Conservation (phyloP, 495 filamentous ascomycete genomes). For the Trichoderma parareesei region DNA sequence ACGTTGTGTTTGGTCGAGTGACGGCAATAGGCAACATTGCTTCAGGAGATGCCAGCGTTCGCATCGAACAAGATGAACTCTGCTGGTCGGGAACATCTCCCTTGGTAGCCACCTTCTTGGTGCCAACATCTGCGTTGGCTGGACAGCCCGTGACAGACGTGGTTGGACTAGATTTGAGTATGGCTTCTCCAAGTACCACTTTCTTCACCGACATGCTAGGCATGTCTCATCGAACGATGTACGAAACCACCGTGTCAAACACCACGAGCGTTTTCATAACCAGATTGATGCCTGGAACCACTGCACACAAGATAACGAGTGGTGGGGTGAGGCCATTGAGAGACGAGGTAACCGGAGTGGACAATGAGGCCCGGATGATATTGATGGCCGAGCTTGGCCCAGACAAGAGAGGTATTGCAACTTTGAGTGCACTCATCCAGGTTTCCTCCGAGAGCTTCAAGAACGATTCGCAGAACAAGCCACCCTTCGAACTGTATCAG, state of each 20-base stretch:
- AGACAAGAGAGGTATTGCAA: slow-evolving; percentile 10
- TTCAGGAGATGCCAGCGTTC: slow-evolving; percentile 18
- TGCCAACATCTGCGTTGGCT: slow-evolving; percentile 24
- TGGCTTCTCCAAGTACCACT: slow-evolving; percentile 11
- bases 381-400: slow-evolving; percentile 11
- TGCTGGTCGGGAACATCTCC: slow-evolving; percentile 29
- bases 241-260: slow-evolving; percentile 11
- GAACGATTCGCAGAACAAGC: slow-evolving; percentile 22
- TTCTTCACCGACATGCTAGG: slow-evolving; percentile 14
- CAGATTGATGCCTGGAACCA: slow-evolving; percentile 20
- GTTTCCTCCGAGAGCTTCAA: slow-evolving; percentile 20
- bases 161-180: slow-evolving; percentile 20
- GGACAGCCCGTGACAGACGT: slow-evolving; percentile 16
- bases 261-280: slow-evolving; percentile 27
- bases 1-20: slow-evolving; percentile 28
- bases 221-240: slow-evolving; percentile 17
- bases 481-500: slow-evolving; percentile 24
- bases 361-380: slow-evolving; percentile 7
- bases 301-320: slow-evolving; percentile 16
- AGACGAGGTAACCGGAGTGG: background rate
- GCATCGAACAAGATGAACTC: slow-evolving; percentile 16
- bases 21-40: slow-evolving; percentile 18
- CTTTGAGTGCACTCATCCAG: slow-evolving; percentile 24
- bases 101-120: slow-evolving; percentile 34
- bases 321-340: background rate